Base-by-base conservation (phyloP, 371 early-diverging fungal species). In the Mucor piriformis region DNA sequence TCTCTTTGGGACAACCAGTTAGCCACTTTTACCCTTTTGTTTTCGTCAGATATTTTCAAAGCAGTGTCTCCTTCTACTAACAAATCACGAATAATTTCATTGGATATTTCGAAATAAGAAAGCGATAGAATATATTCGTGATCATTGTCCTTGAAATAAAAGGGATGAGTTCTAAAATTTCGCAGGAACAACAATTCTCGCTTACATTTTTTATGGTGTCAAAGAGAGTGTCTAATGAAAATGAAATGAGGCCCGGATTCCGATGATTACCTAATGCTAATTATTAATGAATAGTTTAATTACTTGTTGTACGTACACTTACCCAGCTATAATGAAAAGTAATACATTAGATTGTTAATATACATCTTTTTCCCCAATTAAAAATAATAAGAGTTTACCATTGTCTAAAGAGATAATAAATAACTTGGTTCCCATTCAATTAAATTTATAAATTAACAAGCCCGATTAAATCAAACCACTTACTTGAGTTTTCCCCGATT, bases 91-190 rank as follows among this genome's bases (percentile, higher is more conserved):
- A 95, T 86, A 8, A 78, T 83, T 62, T 99, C 99, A 72, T 94
- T 95, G 71, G 96, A 95, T 47, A 99, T 96, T 70, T 99, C 99
- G 52, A 97, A 63, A 66, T 93, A 99, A 2, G 67, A 57, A 3
- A 53, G 10, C 21, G 47, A 49, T n/a, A 67, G 23, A 29, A 56
- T 46, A 40, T 51, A 61, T 44, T 70, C 53, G 42, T 59, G 54
- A 13, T 52, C 35, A 23, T 32, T 12, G 12, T 57, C 51, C 63
- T 64, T 6, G 29, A 29, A 6, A 48, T 20, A 13, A 12, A 3
- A n/a, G n/a, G n/a, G n/a, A 13, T 42, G 3, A 15, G 27, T 34
- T 25, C 29, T 29, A 27, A n/a, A 15, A 25, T 43, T 6, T 42
- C 6, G 25, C 29, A 24, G n/a, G n/a, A 37, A 37, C 11, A 16